Evolutionary conservation across 257 asterid species (phyloP), one percentile per base, ranked within the genome.

Genomic region (Solanum corneliomulleri): DNA sequence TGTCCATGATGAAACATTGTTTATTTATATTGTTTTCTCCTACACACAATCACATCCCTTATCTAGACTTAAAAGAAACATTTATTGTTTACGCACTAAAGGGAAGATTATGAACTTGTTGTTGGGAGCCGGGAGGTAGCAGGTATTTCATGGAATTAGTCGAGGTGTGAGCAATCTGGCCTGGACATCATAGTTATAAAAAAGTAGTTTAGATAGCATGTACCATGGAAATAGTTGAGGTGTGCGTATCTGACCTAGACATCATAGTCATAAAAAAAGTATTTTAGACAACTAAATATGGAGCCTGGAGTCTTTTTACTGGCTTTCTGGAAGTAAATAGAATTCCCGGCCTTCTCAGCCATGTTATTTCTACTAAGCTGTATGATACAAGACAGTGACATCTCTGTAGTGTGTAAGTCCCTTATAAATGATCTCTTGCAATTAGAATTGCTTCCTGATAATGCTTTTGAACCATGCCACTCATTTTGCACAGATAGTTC

Each of bases 401-500:
- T 37, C 14, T 39, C 82, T 35, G 23, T 27, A 23, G 69, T 71
- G 77, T 71, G 7, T 11, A 39, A 47, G 80, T 29, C 23, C 41
- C 39, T 42, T 81, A 7, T 31, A 62, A 35, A 39, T n/a, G 41
- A 13, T 83, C 1, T 84, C 21, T 27, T 25, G 16, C 6, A 78
- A 25, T 25, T 45, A 1, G 62, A 27, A 14, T 45, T 44, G 62
- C 25, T 45, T 78, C 41, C n/a, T 45, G 41, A 15, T 78, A 45
- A 45, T 78, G 25, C 64, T 25, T 77, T 77, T 77, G 39, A 77
- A 8, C 64, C 23, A 44, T 25, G 41, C 84, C 66, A 45, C 74
- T 87, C 47, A 74, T 77, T 56, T 85, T 81, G 68, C 52, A 52
- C 88, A 95, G 99, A 92, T 91, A 33, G 93, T 84, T 70, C 98